phyloP scores from a whole-genome alignment of 2,329 filamentous ascomycete genomes.

The Magnaporthales sp. region DNA sequence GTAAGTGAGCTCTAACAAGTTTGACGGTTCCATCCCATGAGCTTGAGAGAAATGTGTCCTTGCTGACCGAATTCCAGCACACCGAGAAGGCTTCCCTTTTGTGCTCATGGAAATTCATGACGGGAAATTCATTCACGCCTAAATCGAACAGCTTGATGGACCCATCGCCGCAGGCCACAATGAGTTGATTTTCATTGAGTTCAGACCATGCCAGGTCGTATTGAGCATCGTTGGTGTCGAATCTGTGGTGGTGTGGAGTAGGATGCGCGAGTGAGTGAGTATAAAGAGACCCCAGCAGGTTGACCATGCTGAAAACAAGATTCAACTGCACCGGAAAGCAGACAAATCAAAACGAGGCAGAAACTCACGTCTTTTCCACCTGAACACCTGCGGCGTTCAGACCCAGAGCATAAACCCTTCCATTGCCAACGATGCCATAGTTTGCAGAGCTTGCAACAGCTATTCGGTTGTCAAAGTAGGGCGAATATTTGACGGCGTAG shows the following conservation, averaged over 20 bases:
- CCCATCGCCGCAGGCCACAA: slow-evolving; percentile 85
- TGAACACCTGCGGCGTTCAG: slow-evolving; percentile 77
- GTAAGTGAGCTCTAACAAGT: slow-evolving; percentile 44
- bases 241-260: slow-evolving; percentile 39
- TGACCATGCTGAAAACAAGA: background rate
- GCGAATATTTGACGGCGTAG: slow-evolving; percentile 96
- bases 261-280: background rate
- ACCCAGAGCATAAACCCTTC: slow-evolving; percentile 75
- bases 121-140: slow-evolving; percentile 69
- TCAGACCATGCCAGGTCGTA: slow-evolving; percentile 96
- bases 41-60: slow-evolving; percentile 82
- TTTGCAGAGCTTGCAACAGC: slow-evolving; percentile 88
- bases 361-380: slow-evolving; percentile 65
- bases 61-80: slow-evolving; percentile 83
- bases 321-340: background rate
- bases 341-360: background rate
- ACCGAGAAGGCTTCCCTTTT: slow-evolving; percentile 89
- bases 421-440: slow-evolving; percentile 95
- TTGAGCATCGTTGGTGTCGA: slow-evolving; percentile 93
- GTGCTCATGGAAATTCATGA: slow-evolving; percentile 90
- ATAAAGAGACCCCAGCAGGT: background rate
- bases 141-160: slow-evolving; percentile 92
- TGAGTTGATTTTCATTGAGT: slow-evolving; percentile 88
- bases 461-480: slow-evolving; percentile 91
- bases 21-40: slow-evolving; percentile 97